Evolutionary conservation across 1,139 yeast species (phyloP), one percentile per base, ranked within the genome.

Genomic region (Hyphopichia pseudoburtonii): DNA sequence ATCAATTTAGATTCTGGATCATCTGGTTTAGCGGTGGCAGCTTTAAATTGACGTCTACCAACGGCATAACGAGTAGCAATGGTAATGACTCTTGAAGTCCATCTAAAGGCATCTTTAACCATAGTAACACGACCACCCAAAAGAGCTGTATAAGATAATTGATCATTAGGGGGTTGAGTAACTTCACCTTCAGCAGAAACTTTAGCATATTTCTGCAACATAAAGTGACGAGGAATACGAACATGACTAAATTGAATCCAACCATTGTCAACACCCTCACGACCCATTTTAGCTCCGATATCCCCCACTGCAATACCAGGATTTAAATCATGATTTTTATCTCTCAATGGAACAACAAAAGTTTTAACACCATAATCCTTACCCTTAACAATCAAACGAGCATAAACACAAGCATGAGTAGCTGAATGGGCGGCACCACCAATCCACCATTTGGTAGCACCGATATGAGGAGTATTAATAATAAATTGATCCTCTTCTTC

Each of bases 361-460:
- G 89, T 84, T 67, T 87, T 87, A 47, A 88, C 95, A 38, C 96
- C 96, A 56, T 86, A 82, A 61, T 89, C 96, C 61, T 84, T 76
- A 32, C 87, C 92, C 40, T 82, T 75, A 28, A 87, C 90, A 44
- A 85, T 77, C 51, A 89, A 73, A 52, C 96, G 76, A 23, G 96
- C 96, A 56, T 82, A 89, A 34, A 78, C 82, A 26, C 85, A 78
- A 18, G 88, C 70, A 63, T 89, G 96, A 33, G 92, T 86, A 8
- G 96, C 85, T 18, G 95, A 83, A 58, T 87, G 95, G 5, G 96
- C 96, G 37, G 96, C 96, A 56, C 97, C 97, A 38, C 96, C 97
- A 54, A 89, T 89, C 97, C 97, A 89, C 96, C 96, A 89, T 64
- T 89, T 89, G 41, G 96, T 87, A 28, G 96, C 96, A 38, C 92